These are phyloP conservation scores for Quillaja saponaria DNA, from an alignment of 306 rosid genomes.

Conservation along the genomic window DNA sequence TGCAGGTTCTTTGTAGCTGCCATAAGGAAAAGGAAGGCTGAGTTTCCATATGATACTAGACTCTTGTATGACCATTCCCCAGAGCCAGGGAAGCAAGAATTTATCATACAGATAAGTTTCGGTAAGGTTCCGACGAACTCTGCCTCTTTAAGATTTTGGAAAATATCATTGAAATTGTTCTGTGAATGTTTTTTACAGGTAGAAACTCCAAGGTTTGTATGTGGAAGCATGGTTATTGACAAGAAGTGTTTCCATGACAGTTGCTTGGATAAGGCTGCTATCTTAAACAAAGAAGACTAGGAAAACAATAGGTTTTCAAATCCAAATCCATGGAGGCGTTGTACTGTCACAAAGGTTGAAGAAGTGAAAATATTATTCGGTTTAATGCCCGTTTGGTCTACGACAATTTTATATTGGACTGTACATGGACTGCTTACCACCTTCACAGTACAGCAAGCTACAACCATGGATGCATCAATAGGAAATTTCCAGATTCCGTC, in stretches of 20 bases:
- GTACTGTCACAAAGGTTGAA: conserved; percentile 28
- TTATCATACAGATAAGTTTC: too few species aligned
- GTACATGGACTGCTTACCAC: neutral
- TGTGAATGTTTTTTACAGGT: too few species aligned
- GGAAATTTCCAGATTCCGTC: conserved; percentile 10
- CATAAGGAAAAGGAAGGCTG: conserved; percentile 8
- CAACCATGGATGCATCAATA: neutral
- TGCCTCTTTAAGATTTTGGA: too few species aligned
- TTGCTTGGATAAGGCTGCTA: conserved; percentile 4
- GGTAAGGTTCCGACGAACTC: neutral
- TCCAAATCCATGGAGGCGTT: conserved; percentile 8
- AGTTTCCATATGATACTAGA: neutral
- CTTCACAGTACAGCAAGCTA: conserved; percentile 9
- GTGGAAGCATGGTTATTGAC: too few species aligned
- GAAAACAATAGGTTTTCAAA: neutral
- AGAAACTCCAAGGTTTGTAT: too few species aligned
- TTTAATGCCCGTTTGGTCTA: conserved; percentile 1
- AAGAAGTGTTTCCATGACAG: neutral
- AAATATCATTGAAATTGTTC: too few species aligned
- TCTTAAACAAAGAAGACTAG: neutral
- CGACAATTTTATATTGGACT: conserved; percentile 10
- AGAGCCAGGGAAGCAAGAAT: too few species aligned
- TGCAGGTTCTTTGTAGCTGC: conserved; percentile 6
- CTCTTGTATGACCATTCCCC: neutral
- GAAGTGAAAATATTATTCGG: neutral